phyloP scores from a whole-genome alignment of 2,329 filamentous ascomycete genomes.

The Penicillium sp. region DNA sequence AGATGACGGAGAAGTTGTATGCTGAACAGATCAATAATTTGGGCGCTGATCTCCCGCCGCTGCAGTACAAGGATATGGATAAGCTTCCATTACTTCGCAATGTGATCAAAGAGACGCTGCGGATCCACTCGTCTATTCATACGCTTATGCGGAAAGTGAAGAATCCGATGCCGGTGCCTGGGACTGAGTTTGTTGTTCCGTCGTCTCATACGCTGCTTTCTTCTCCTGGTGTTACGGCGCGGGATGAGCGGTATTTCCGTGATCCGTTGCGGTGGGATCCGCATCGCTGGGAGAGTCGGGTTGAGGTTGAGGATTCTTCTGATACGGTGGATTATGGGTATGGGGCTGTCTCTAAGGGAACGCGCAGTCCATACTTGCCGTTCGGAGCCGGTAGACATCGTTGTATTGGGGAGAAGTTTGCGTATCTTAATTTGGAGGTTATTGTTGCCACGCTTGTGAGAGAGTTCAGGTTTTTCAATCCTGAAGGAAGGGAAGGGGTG shows the following conservation, averaged over 20 bases:
- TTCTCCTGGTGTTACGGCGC: slow-evolving; percentile 67
- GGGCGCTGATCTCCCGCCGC: slow-evolving; percentile 51
- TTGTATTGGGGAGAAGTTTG: slow-evolving; percentile 75
- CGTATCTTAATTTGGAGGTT: slow-evolving; percentile 65
- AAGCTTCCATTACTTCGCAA: slow-evolving; percentile 61
- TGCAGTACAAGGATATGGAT: slow-evolving; percentile 60
- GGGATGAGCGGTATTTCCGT: slow-evolving; percentile 60
- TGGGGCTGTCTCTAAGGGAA: slow-evolving; percentile 59
- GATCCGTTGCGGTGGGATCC: slow-evolving; percentile 61
- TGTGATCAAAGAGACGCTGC: slow-evolving; percentile 69
- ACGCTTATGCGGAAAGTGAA: slow-evolving; percentile 72
- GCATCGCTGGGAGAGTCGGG: slow-evolving; percentile 56
- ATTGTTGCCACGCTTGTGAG: slow-evolving; percentile 64
- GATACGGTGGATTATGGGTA: slow-evolving; percentile 63
- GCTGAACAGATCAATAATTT: slow-evolving; percentile 61
- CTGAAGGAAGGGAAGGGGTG: slow-evolving; percentile 55
- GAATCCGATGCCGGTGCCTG: slow-evolving; percentile 57
- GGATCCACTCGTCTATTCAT: slow-evolving; percentile 70
- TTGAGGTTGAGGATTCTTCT: slow-evolving; percentile 45
- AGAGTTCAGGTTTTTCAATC: slow-evolving; percentile 58
- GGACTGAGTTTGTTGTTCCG: slow-evolving; percentile 68
- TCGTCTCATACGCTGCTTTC: slow-evolving; percentile 74
- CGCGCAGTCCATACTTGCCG: slow-evolving; percentile 63
- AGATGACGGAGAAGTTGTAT: slow-evolving; percentile 68
- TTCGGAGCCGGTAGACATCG: slow-evolving; percentile 72